Conservation (phyloP, 1,139 yeast genomes). For the Spencermartinsiella ligniputridi region DNA sequence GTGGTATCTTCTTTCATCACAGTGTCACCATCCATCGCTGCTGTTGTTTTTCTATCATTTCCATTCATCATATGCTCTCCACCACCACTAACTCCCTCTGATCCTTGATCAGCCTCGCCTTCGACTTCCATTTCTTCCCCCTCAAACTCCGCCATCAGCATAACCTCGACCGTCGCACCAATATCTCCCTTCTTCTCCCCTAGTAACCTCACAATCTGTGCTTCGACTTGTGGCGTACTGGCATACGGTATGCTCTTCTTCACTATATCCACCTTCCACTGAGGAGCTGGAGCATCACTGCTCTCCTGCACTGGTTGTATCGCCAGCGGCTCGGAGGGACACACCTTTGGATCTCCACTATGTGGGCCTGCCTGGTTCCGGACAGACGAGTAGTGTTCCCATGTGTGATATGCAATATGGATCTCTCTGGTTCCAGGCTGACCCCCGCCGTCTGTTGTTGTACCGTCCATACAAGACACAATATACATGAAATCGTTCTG, state of each 20-base stretch:
- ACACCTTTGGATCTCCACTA: constrained; percentile 34
- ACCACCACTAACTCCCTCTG: constrained; percentile 2
- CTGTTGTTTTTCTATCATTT: not conserved
- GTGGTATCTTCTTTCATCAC: not conserved
- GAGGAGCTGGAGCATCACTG: constrained; percentile 11
- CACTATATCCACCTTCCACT: constrained; percentile 34
- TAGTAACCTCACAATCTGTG: constrained; percentile 16
- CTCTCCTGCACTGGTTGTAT: constrained; percentile 1
- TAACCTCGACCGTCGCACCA: constrained; percentile 21
- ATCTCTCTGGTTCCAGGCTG: constrained; percentile 16
- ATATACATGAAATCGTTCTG: constrained; percentile 36
- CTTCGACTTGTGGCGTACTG: constrained; percentile 13
- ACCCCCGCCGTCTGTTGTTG: not conserved
- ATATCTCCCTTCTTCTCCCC: constrained; percentile 22
- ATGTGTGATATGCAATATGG: constrained; percentile 40
- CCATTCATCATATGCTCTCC: not conserved
- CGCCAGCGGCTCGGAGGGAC: constrained; percentile 16
- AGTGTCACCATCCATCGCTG: not conserved
- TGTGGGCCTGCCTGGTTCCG: constrained; percentile 38
- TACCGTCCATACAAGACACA: constrained; percentile 22
- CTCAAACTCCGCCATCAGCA: constrained; percentile 17
- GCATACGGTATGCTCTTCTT: constrained; percentile 23
- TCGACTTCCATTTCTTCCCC: constrained; percentile 6
- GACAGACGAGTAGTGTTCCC: constrained; percentile 42
- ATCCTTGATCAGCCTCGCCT: constrained; percentile 9